Conservation (phyloP, 2,329 filamentous ascomycete genomes). For the Cordyceps farinosa region DNA sequence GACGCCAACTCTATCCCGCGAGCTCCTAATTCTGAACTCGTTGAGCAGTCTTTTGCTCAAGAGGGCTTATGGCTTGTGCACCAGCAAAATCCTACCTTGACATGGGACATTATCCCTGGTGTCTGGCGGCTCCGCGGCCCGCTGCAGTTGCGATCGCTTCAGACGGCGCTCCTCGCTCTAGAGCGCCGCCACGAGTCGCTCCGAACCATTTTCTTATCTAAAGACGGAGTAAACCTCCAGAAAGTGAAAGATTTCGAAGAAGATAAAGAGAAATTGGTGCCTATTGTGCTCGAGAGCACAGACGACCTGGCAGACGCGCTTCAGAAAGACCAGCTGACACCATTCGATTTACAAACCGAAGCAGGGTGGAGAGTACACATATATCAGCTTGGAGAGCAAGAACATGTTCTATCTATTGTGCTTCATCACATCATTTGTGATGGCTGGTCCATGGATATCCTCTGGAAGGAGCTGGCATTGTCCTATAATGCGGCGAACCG, state of each 20-base stretch:
- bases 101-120: conserved; percentile 19
- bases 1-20: not conserved
- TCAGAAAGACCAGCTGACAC: conserved; percentile 19
- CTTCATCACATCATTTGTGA: conserved; percentile 15
- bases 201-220: conserved; percentile 3
- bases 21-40: not conserved
- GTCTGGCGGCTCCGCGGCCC: conserved; percentile 16
- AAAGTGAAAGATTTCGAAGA: not conserved
- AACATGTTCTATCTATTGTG: conserved; percentile 21
- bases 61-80: conserved; percentile 21
- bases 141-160: conserved; percentile 10
- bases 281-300: not conserved
- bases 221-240: not conserved
- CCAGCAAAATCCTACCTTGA: conserved; percentile 10
- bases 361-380: conserved; percentile 23
- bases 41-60: conserved; percentile 22
- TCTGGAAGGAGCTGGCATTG: conserved; percentile 16
- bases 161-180: conserved; percentile 11
- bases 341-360: conserved; percentile 24
- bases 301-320: not conserved
- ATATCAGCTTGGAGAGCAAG: conserved; percentile 12
- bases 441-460: conserved; percentile 15
- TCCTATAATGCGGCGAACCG: conserved; percentile 21
- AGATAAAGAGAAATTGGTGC: not conserved
- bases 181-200: conserved; percentile 20